Conservation (phyloP, 306 rosid genomes). For the Vigna trinervia region DNA sequence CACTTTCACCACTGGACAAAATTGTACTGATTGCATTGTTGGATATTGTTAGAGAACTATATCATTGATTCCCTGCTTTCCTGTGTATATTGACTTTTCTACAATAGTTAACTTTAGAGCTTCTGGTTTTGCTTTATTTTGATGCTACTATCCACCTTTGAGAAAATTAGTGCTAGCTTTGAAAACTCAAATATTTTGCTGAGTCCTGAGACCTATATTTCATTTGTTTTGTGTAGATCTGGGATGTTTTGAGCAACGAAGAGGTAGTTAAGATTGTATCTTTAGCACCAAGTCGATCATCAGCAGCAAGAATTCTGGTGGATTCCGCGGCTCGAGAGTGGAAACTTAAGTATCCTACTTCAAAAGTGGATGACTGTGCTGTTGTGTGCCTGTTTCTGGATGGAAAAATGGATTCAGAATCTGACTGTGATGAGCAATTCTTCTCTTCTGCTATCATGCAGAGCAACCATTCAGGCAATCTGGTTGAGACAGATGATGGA, state of each 20-base stretch:
- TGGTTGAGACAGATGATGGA: constrained; percentile 76
- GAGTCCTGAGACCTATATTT: neutral
- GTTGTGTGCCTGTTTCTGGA: constrained; percentile 91
- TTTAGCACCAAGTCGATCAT: constrained; percentile 68
- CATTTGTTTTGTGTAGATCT: constrained; percentile 58
- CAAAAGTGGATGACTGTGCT: constrained; percentile 98
- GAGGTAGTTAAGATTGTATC: constrained; percentile 93
- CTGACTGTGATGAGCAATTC: constrained; percentile 84
- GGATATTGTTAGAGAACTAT: neutral
- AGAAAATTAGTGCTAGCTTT: constrained; percentile 14
- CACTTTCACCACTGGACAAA: constrained; percentile 7
- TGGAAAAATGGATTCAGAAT: constrained; percentile 89
- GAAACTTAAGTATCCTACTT: constrained; percentile 91
- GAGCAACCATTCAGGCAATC: constrained; percentile 71
- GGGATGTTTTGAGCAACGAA: constrained; percentile 97
- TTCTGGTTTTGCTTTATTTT: neutral
- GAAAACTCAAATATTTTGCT: neutral
- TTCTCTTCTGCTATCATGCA: constrained; percentile 81
- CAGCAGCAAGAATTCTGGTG: constrained; percentile 80
- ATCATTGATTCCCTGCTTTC: neutral
- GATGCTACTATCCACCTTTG: neutral
- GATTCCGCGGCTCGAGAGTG: constrained; percentile 92
- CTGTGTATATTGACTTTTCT: constrained; percentile 25
- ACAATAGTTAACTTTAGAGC: neutral
- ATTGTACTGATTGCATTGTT: constrained; percentile 16